Evolutionary conservation across 805 yeast genomes (phyloP), one percentile per base, ranked within the genome.

Genomic region (Candida koratica): DNA sequence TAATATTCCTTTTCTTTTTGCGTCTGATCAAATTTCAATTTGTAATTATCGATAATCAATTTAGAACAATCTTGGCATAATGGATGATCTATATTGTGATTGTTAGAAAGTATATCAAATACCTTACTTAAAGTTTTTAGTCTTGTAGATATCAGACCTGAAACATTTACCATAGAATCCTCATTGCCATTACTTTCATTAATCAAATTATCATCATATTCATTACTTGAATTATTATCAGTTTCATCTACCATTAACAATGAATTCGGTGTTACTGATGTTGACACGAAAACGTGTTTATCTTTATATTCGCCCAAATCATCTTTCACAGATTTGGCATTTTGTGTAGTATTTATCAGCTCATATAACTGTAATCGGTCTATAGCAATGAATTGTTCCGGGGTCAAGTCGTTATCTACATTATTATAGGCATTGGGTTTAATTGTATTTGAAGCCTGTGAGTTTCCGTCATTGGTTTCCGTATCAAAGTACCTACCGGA

Each of bases 51-150:
- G 8, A 83, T 64, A 17, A 90, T 58, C 14, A 71, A 55, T 28
- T 71, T 76, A 5, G 93, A 83, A 56, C 98, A 93, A 28, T 89
- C 97, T 16, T 71, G 70, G 49, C 97, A 90, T 11, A 93, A 77
- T 0, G 98, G 98, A 51, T 65, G 71, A 44, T 86, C 94, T 11
- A 90, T 71, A 41, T 81, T 87, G 34, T 81, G 80, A 42, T 83
- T 81, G 10, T 45, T 46, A 0, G 93, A 81, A 5, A 90, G 58
- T 2, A 84, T 67, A 43, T 82, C 81, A 54, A 86, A 88, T 2
- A 90, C 72, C 25, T 74, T 75, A 2, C 76, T 77, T 22, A 87
- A 55, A 0, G 78, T 68, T 30, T 71, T 69, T 15, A 78, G 57
- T 28, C 79, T 59, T 4, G 64, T 60, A 0, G 83, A 73, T 2